These are phyloP conservation scores for Cercospora brassicicola DNA, from an alignment of 2,329 filamentous ascomycete genomes.

Conservation along the genomic window DNA sequence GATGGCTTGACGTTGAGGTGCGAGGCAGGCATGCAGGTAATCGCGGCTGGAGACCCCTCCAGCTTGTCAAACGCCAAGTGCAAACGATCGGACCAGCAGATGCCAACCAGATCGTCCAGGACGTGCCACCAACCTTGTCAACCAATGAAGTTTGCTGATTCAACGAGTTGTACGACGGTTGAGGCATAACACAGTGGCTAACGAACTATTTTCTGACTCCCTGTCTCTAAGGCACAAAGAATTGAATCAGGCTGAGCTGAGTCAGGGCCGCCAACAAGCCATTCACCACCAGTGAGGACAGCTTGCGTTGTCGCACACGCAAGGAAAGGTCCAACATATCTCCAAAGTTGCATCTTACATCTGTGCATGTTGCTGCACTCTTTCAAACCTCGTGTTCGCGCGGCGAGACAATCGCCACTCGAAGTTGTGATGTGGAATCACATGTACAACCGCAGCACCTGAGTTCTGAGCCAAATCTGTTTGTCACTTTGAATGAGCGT, in stretches of 20 bases:
- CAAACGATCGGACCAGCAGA: slow-evolving; percentile 11
- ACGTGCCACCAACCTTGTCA: slow-evolving; percentile 21
- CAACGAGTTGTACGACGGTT: background rate
- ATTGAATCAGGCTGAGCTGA: background rate
- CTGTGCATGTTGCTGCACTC: background rate
- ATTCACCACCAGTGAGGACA: background rate
- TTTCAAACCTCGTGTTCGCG: background rate
- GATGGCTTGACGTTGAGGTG: background rate
- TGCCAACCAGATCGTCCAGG: slow-evolving; percentile 15
- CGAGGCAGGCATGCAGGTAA: background rate
- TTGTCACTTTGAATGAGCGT: background rate
- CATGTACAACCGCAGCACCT: background rate
- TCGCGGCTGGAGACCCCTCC: slow-evolving; percentile 7
- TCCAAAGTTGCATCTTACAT: background rate
- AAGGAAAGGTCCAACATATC: background rate
- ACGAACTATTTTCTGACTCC: slow-evolving; percentile 10
- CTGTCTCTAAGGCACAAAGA: slow-evolving; percentile 62
- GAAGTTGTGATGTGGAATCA: background rate
- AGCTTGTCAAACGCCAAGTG: slow-evolving; percentile 16
- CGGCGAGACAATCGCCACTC: background rate
- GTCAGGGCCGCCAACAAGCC: background rate
- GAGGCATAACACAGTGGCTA: background rate
- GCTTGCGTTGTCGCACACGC: background rate
- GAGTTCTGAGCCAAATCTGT: background rate
- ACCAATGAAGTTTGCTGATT: slow-evolving; percentile 10